Percentiles rank a stretch among this genome's conserved stretches.
Conservation (phyloP, 75 land plant species). For the Sequoia sempervirens region DNA sequence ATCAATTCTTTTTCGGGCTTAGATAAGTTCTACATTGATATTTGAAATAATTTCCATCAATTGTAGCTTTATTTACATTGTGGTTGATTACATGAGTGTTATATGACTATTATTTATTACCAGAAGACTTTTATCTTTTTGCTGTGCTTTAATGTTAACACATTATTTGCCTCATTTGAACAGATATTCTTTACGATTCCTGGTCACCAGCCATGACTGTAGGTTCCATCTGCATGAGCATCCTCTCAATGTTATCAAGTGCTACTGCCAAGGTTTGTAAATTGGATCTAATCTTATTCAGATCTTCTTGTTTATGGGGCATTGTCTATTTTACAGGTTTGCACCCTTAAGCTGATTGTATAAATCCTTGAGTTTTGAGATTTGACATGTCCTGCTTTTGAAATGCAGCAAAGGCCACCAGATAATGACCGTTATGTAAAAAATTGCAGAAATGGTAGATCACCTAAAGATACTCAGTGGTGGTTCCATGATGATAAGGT, state of each 20-base stretch:
- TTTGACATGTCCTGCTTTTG: neutral
- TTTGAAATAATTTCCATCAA: neutral
- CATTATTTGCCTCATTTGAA: neutral
- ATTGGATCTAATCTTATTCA: neutral
- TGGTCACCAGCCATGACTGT: constrained; percentile 37
- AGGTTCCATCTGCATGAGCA: constrained; percentile 30
- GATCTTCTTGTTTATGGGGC: neutral
- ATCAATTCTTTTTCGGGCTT: neutral
- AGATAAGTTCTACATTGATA: neutral
- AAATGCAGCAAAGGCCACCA: constrained; percentile 28
- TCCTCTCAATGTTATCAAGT: constrained; percentile 31
- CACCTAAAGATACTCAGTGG: constrained; percentile 35
- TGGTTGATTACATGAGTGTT: neutral
- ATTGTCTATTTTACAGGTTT: neutral
- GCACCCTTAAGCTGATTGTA: neutral
- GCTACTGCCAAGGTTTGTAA: constrained; percentile 17
- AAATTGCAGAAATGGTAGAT: constrained; percentile 27
- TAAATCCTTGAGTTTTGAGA: neutral
- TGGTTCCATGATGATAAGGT: constrained; percentile 37
- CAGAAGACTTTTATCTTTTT: neutral
- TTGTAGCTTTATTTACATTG: too few relatives aligned
- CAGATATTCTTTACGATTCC: constrained; percentile 33
- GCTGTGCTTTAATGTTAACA: neutral
- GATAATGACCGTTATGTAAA: constrained; percentile 35
- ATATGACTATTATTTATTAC: neutral